phyloP scores from a whole-genome alignment of 2,329 filamentous ascomycete species.

The Aspergillus sp. region DNA sequence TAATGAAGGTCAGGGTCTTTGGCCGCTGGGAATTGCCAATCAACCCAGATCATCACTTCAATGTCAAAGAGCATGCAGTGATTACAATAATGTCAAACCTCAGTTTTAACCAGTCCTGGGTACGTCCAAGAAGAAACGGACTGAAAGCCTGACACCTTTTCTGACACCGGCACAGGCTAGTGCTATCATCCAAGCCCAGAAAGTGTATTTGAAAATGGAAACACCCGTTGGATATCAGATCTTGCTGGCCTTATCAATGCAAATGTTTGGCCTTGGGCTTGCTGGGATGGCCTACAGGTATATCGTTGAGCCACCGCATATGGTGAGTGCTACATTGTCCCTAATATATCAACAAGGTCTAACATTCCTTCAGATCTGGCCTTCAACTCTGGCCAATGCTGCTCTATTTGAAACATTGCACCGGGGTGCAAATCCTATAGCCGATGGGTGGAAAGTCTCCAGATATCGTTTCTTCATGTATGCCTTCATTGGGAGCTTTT shows the following conservation, averaged over 20 bases:
- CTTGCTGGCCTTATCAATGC: constrained; percentile 20
- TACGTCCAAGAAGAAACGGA: background rate
- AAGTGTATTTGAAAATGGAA: constrained; percentile 29
- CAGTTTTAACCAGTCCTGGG: constrained; percentile 33
- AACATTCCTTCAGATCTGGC: no score
- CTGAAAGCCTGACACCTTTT: background rate
- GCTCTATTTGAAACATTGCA: constrained; percentile 29
- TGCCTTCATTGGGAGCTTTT: constrained; percentile 13
- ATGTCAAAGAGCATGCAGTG: constrained; percentile 41
- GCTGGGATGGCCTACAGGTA: constrained; percentile 29
- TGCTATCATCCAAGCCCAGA: constrained; percentile 36
- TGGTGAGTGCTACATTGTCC: constrained; percentile 12
- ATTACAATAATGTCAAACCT: constrained; percentile 43
- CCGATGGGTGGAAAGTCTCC: constrained; percentile 28
- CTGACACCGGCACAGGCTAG: constrained; percentile 26
- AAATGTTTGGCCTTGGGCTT: constrained; percentile 18
- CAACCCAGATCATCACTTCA: constrained; percentile 40
- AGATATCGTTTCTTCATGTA: constrained; percentile 19
- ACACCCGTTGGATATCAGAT: constrained; percentile 31
- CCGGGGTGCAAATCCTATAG: constrained; percentile 24
- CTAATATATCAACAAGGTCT: no score
- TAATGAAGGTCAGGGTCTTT: constrained; percentile 19
- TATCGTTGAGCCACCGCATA: constrained; percentile 29
- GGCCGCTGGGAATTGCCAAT: constrained; percentile 14
- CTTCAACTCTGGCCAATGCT: constrained; percentile 1